A percentile compares a stretch with the other conserved stretches of the same genome.
phyloP scores from a whole-genome alignment of 352 stramenopile genomes.

The Phytophthora nicotianae region DNA sequence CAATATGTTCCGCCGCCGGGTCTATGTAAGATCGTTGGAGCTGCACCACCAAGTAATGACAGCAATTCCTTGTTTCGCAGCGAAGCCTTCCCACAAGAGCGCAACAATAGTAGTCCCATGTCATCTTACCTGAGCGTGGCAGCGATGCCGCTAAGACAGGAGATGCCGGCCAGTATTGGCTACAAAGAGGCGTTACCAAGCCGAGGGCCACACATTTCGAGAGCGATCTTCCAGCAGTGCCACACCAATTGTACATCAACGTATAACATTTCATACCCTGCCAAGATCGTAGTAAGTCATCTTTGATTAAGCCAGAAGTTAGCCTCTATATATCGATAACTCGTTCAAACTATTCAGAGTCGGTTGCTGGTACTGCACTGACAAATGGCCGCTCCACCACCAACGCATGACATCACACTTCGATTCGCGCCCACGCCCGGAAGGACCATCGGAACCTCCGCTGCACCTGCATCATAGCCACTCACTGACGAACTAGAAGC shows the following conservation, averaged over 20 bases:
- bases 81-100: neutral
- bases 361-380: conserved; percentile 1
- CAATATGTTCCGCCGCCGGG: conserved; percentile 14
- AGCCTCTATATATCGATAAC: too few relatives aligned
- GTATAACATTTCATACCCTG: neutral
- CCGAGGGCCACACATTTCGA: conserved; percentile 29
- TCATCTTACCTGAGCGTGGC: neutral
- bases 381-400: conserved; percentile 4
- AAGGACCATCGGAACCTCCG: conserved; percentile 33
- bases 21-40: conserved; percentile 28
- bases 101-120: neutral
- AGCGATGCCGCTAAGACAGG: neutral
- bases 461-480: neutral
- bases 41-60: conserved; percentile 15
- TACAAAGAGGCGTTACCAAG: conserved; percentile 30
- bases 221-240: conserved; percentile 33
- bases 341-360: too few relatives aligned
- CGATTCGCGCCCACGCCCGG: conserved; percentile 30
- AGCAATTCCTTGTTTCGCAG: neutral
- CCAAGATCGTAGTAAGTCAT: too few relatives aligned
- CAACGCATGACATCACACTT: conserved; percentile 45
- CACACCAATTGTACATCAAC: neutral
- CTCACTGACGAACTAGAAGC: conserved; percentile 16
- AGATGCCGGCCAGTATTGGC: conserved; percentile 11
- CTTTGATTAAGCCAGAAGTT: too few relatives aligned